Conservation (phyloP, 2,329 filamentous ascomycete species). For the Curvularia spicifera region DNA sequence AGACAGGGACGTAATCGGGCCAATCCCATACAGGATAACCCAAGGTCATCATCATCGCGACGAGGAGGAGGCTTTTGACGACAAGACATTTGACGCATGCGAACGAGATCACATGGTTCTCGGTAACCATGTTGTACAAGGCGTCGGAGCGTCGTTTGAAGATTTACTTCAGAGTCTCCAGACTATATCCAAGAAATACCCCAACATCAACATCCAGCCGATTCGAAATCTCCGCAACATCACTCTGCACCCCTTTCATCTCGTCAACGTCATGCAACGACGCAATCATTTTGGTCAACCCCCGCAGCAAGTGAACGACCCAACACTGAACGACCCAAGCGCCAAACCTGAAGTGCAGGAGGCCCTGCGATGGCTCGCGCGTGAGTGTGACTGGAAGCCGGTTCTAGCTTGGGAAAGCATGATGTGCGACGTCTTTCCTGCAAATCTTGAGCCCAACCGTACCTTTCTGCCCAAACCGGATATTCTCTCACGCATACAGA, state of each 20-base stretch:
- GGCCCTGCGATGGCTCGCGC: constrained; percentile 41
- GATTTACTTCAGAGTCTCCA: constrained; percentile 42
- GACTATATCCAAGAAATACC: constrained; percentile 39
- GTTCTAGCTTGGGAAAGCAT: constrained; percentile 44
- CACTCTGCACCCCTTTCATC: constrained; percentile 44
- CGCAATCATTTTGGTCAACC: constrained; percentile 33
- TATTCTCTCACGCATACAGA: constrained; percentile 39
- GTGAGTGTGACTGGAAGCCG: constrained; percentile 44
- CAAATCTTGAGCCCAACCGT: constrained; percentile 40
- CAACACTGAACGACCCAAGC: constrained; percentile 33
- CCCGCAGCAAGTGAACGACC: constrained; percentile 19
- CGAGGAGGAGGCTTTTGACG: constrained; percentile 46
- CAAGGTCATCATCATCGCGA: constrained; percentile 44
- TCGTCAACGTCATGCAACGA: constrained; percentile 44
- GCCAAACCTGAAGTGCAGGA: constrained; percentile 42
- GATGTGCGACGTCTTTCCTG: constrained; percentile 49
- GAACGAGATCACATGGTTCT: constrained; percentile 44
- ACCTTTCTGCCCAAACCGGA: constrained; percentile 42
- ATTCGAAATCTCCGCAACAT: constrained; percentile 38
- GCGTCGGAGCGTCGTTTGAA: constrained; percentile 42
- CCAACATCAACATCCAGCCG: constrained; percentile 42
- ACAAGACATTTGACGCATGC: constrained; percentile 43
- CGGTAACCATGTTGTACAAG: constrained; percentile 44
- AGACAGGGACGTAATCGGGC: constrained; percentile 43
- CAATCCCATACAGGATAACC: constrained; percentile 43